phyloP scores from a whole-genome alignment of 208 protist species.

The Crithidia sp. region DNA sequence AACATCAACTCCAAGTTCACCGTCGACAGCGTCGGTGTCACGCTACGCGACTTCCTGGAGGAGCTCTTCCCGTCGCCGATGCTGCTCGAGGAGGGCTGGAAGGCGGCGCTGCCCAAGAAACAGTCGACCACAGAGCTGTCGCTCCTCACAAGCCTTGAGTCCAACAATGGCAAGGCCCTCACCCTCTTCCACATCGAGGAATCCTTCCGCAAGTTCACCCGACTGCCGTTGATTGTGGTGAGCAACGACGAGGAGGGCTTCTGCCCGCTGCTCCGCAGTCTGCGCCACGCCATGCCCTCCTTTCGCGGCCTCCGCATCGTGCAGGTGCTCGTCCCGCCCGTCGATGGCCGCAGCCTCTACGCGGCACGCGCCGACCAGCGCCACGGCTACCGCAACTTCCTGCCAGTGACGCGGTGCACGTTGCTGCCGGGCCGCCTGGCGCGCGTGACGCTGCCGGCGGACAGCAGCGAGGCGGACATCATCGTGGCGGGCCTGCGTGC shows the following conservation, averaged over 20 bases:
- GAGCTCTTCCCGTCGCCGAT: conserved; percentile 23
- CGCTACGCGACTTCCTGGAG: conserved; percentile 15
- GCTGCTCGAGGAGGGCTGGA: conserved; percentile 15
- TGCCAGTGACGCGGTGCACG: conserved; percentile 20
- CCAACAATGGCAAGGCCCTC: no score
- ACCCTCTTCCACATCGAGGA: background rate
- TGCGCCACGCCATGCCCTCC: conserved; percentile 15
- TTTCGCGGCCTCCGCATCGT: conserved; percentile 16
- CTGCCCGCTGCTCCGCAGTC: conserved; percentile 26
- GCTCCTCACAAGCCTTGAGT: background rate
- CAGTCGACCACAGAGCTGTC: background rate
- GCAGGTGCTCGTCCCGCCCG: conserved; percentile 25
- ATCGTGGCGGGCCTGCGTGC: conserved; percentile 26
- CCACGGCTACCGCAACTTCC: conserved; percentile 25
- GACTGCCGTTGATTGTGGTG: conserved; percentile 17
- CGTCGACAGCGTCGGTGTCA: background rate
- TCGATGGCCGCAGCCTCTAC: conserved; percentile 3
- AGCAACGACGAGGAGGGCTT: conserved; percentile 33
- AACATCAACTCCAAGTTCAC: conserved; percentile 31
- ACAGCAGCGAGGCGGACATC: conserved; percentile 27
- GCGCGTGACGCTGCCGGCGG: conserved; percentile 29
- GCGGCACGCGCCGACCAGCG: conserved; percentile 20
- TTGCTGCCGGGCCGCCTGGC: conserved; percentile 8
- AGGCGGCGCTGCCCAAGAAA: background rate
- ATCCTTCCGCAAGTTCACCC: conserved; percentile 5